These are phyloP conservation scores for Aspergillus biplanus DNA, from an alignment of 495 filamentous ascomycete species.

Conservation along the genomic window DNA sequence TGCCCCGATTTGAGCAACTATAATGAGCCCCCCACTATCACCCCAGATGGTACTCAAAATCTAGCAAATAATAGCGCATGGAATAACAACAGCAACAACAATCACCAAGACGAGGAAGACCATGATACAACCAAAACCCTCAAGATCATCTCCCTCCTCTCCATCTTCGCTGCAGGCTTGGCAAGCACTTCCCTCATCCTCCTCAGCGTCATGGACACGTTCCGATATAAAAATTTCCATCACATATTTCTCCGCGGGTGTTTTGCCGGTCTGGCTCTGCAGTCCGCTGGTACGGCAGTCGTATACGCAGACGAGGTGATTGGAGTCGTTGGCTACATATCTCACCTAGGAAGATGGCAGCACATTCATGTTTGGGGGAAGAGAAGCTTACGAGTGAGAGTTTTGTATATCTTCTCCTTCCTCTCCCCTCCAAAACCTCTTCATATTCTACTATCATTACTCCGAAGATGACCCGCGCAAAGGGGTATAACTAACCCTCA, in stretches of 20 bases:
- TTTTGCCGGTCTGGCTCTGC: constrained; percentile 27
- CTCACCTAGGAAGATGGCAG: constrained; percentile 21
- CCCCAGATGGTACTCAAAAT: not conserved
- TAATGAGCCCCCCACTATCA: not conserved
- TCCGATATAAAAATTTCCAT: constrained; percentile 26
- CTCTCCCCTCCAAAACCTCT: not conserved
- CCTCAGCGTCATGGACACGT: constrained; percentile 30
- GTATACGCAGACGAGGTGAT: constrained; percentile 31
- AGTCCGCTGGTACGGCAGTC: constrained; percentile 28
- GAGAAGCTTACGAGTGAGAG: constrained; percentile 20
- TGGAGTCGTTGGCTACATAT: constrained; percentile 22
- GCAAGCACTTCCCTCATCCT: constrained; percentile 29
- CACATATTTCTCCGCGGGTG: constrained; percentile 28
- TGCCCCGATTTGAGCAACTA: not conserved
- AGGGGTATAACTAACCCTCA: not conserved
- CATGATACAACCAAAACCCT: constrained; percentile 22
- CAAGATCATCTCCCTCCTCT: constrained; percentile 26
- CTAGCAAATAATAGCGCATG: not conserved
- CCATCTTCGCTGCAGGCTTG: constrained; percentile 25
- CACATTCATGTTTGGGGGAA: constrained; percentile 20
- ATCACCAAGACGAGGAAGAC: constrained; percentile 18
- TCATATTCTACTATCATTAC: not conserved
- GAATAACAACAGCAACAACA: not conserved
- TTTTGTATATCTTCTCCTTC: constrained; percentile 23
- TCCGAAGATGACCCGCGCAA: not conserved